Percentiles rank a stretch among this genome's conserved stretches.
Conservation (phyloP, 257 asterid species). For the Primulina tabacum region DNA sequence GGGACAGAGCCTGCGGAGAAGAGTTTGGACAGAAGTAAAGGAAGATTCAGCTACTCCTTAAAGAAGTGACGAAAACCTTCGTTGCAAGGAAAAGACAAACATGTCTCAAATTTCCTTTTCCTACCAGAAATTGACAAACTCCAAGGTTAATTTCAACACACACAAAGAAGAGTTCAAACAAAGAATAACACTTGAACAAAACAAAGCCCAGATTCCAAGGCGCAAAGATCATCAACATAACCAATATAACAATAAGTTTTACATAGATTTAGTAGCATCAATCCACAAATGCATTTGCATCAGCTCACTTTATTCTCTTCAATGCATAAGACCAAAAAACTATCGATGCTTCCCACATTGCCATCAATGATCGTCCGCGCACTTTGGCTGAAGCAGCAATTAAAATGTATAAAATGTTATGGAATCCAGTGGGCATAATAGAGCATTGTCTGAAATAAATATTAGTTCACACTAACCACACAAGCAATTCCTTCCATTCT, state of each 20-base stretch:
- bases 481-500: not conserved
- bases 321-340: slow-evolving; percentile 15
- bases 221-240: not conserved
- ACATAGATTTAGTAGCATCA: not conserved
- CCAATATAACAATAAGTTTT: slow-evolving; percentile 6
- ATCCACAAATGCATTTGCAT: slow-evolving; percentile 26
- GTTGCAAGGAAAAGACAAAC: too few species aligned
- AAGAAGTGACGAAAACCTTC: too few species aligned
- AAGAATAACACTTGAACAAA: not conserved
- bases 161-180: not conserved
- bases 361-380: not conserved
- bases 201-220: not conserved
- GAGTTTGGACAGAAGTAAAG: too few species aligned
- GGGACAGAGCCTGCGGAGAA: too few species aligned
- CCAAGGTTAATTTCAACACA: too few species aligned
- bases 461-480: not conserved
- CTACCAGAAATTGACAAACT: not conserved
- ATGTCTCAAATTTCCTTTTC: not conserved
- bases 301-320: not conserved
- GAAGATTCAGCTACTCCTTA: too few species aligned
- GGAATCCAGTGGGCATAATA: not conserved
- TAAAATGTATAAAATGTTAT: slow-evolving; percentile 20
- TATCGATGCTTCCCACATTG: slow-evolving; percentile 14
- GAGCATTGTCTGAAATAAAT: not conserved
- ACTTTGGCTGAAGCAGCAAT: slow-evolving; percentile 31